phyloP scores from a whole-genome alignment of 495 filamentous ascomycete species.

The Aspergillus sclerotiicarbonarius region DNA sequence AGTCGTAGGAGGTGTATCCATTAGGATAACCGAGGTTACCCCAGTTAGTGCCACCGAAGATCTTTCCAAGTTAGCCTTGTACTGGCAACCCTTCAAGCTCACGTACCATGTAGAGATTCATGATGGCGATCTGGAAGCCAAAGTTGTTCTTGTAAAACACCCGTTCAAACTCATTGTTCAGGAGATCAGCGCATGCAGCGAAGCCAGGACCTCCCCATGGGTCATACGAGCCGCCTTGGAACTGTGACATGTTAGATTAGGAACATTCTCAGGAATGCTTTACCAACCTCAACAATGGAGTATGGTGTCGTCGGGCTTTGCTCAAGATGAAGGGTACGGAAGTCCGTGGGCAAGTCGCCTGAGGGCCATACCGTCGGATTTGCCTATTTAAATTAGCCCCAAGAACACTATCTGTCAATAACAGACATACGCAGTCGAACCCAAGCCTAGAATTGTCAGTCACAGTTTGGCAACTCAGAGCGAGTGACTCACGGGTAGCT shows the following conservation, averaged over 20 bases:
- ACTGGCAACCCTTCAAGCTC: not conserved
- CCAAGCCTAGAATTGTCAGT: constrained; percentile 44
- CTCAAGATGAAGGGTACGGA: constrained; percentile 46
- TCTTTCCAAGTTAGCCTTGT: constrained; percentile 36
- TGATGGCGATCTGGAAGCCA: constrained; percentile 57
- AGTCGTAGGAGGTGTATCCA: constrained; percentile 75
- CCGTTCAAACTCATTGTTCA: constrained; percentile 69
- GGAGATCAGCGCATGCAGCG: constrained; percentile 57
- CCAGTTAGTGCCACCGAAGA: constrained; percentile 79
- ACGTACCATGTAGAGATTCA: constrained; percentile 69
- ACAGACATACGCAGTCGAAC: constrained; percentile 50
- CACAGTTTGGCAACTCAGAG: not conserved
- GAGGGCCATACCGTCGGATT: constrained; percentile 51
- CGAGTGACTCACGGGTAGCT: constrained; percentile 53
- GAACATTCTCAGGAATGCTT: not conserved
- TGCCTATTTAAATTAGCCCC: constrained; percentile 23
- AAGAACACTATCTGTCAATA: not conserved
- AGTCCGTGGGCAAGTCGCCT: constrained; percentile 45
- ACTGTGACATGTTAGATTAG: constrained; percentile 35
- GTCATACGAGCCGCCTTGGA: constrained; percentile 75
- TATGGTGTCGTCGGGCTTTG: constrained; percentile 66
- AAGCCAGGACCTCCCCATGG: constrained; percentile 73
- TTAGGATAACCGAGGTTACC: constrained; percentile 73
- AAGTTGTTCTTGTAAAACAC: constrained; percentile 82
- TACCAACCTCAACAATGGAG: constrained; percentile 59